A percentile compares a stretch with the other conserved stretches of the same genome.
phyloP scores from a whole-genome alignment of 257 asterid genomes.

The Ajuga chamaepitys region DNA sequence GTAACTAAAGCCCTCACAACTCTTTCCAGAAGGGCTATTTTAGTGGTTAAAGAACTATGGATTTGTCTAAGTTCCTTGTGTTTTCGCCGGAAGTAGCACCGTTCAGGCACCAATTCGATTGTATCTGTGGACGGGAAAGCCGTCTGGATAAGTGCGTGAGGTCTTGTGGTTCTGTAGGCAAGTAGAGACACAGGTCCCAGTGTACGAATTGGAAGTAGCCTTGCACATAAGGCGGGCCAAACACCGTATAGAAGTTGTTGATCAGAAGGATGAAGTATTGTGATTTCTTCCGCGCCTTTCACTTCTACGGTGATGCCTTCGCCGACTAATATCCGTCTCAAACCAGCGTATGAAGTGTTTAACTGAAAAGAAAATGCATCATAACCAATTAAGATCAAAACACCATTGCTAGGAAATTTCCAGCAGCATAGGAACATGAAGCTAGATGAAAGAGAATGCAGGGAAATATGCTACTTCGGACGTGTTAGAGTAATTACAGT shows the following conservation, averaged over 20 bases:
- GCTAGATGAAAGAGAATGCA: too few species aligned
- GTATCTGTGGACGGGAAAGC: conserved; percentile 26
- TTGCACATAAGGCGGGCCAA: conserved; percentile 38
- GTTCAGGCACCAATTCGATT: conserved; percentile 50
- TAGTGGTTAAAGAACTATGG: conserved; percentile 24
- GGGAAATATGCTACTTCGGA: not conserved
- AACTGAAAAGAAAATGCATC: conserved; percentile 28
- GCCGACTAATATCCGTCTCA: conserved; percentile 56
- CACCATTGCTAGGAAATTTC: not conserved
- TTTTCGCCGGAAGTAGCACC: conserved; percentile 38
- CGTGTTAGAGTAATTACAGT: not conserved
- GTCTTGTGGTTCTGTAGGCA: conserved; percentile 49
- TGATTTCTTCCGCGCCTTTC: conserved; percentile 56
- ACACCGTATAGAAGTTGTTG: conserved; percentile 22
- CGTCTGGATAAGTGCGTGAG: conserved; percentile 36
- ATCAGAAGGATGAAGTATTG: conserved; percentile 33
- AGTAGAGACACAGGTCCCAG: conserved; percentile 53
- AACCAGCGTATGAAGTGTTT: conserved; percentile 44
- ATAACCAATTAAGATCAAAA: not conserved
- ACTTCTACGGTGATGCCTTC: conserved; percentile 76
- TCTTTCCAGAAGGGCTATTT: conserved; percentile 38
- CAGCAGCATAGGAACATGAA: too few species aligned
- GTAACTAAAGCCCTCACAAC: conserved; percentile 28
- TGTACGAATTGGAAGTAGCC: conserved; percentile 41
- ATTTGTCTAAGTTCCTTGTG: conserved; percentile 26